A percentile compares a stretch with the other conserved stretches of the same genome.
These are phyloP conservation scores for Wickerhamomyces sydowiorum DNA, from an alignment of 805 yeast species.

Conservation along the genomic window DNA sequence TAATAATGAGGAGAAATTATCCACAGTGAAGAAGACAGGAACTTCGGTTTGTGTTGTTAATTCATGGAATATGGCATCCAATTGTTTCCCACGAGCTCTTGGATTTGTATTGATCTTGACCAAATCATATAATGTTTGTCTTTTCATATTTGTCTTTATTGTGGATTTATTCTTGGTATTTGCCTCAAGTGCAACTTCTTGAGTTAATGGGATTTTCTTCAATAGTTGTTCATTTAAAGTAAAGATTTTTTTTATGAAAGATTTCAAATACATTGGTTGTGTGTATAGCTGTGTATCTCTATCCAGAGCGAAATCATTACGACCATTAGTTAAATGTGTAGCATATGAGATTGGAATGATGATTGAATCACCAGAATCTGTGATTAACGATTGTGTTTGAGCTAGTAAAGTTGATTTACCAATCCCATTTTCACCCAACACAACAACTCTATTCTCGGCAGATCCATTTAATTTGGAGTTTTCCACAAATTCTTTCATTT, in stretches of 20 bases:
- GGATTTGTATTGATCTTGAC: conserved; percentile 30
- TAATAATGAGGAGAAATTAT: conserved; percentile 62
- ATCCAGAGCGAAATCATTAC: conserved; percentile 60
- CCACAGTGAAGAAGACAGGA: conserved; percentile 68
- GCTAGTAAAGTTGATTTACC: conserved; percentile 75
- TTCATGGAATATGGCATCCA: conserved; percentile 51
- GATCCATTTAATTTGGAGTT: conserved; percentile 25
- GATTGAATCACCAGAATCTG: conserved; percentile 33
- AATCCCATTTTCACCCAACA: conserved; percentile 68
- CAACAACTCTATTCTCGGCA: conserved; percentile 42
- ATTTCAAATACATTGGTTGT: conserved; percentile 74
- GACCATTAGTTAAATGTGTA: conserved; percentile 60
- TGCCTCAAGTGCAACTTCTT: conserved; percentile 28
- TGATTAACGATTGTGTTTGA: conserved; percentile 60
- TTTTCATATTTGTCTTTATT: conserved; percentile 21
- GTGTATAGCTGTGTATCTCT: conserved; percentile 43
- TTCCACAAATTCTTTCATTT: conserved; percentile 34
- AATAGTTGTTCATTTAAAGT: conserved; percentile 39
- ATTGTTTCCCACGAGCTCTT: conserved; percentile 37
- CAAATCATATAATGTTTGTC: conserved; percentile 38
- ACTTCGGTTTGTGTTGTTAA: conserved; percentile 40
- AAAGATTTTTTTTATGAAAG: conserved; percentile 47
- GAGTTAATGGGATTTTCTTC: conserved; percentile 26
- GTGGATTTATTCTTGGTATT: conserved; percentile 27
- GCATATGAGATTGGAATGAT: conserved; percentile 64